Base-by-base conservation (phyloP, 2,329 filamentous ascomycete genomes). In the Fusarium keratoplasticum region DNA sequence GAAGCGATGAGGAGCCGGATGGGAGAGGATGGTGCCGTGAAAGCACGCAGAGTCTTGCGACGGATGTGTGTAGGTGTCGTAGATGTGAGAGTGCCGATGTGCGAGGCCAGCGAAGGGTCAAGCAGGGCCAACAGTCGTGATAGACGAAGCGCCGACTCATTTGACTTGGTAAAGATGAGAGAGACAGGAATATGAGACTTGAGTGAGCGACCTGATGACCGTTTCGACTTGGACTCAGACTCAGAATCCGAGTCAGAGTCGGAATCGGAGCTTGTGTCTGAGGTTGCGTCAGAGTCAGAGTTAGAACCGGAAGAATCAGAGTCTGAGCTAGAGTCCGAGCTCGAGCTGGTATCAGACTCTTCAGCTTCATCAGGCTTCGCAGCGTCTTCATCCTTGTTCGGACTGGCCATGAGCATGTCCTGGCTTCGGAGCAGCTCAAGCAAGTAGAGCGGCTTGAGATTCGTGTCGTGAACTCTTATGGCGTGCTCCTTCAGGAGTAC, bases 141-240 rank as follows among this genome's bases (percentile, higher is more conserved):
- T n/a, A 98, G 89, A 67, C 96, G 93, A n/a, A 94, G 88, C 1
- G 96, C 94, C 20, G 92, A 91, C 81, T 98, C 95, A 80, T 96
- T 98, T 66, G 94, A 97, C 77, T 95, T 95, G 55, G 95, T 95
- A 81, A 98, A 98, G 74, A 98, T 91, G 38, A 98, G 87, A 13
- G 93, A 90, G 4, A 84, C 85, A 33, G 86, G 84, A 20, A 81
- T 69, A 71, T 83, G 80, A 14, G 50, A 69, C 40, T 74, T 78
- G 63, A 71, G 75, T 22, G 64, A 71, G 31, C 70, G 72, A 27
- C 44, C 54, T 20, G 64, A 57, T 8, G 72, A 59, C 44, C 54
- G 25, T 33, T 74, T 69, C 13, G 66, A 25, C 22, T 69, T 67
- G 6, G 72, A 36, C 57, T 80, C 79, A 4, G 81, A 77, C 6